phyloP scores from a whole-genome alignment of 1,284 basidiomycete genomes.

The Pseudozyma sp. region DNA sequence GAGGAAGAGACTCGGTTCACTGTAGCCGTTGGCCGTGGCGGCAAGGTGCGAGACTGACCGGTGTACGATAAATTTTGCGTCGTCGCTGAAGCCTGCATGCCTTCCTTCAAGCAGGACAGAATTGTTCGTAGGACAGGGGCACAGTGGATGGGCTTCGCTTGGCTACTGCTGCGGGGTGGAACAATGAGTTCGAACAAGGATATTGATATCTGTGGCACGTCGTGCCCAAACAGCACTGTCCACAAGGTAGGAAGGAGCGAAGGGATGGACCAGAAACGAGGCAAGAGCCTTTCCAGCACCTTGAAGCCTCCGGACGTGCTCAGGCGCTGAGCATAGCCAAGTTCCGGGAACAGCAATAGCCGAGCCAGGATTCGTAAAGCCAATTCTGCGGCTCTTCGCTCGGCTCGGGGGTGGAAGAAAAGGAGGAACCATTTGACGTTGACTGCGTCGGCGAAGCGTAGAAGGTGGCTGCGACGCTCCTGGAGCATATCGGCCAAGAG shows the following conservation, averaged over 20 bases:
- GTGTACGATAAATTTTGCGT: slow-evolving; percentile 1
- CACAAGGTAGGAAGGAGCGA: slow-evolving; percentile 75
- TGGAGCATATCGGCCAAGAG: slow-evolving; percentile 37
- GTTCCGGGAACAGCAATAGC: slow-evolving; percentile 31
- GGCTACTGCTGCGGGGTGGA: slow-evolving; percentile 69
- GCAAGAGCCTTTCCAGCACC: slow-evolving; percentile 78
- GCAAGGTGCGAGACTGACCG: slow-evolving; percentile 9
- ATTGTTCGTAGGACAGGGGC: slow-evolving; percentile 56
- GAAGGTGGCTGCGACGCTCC: slow-evolving; percentile 46
- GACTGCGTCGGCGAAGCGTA: slow-evolving; percentile 39
- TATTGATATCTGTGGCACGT: slow-evolving; percentile 69
- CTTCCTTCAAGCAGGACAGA: slow-evolving; percentile 51
- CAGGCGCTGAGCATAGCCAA: slow-evolving; percentile 72
- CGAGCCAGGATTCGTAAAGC: slow-evolving; percentile 46
- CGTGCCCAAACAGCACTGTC: slow-evolving; percentile 75
- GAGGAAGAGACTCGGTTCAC: background rate
- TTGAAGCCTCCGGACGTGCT: slow-evolving; percentile 77
- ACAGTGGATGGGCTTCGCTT: slow-evolving; percentile 73
- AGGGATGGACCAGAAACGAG: slow-evolving; percentile 77
- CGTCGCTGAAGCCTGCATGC: slow-evolving; percentile 24
- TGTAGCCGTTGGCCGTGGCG: slow-evolving; percentile 28
- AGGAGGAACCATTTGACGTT: slow-evolving; percentile 60
- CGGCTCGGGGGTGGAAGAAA: slow-evolving; percentile 58
- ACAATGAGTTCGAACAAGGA: slow-evolving; percentile 75
- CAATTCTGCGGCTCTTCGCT: slow-evolving; percentile 34